A percentile compares a stretch with the other conserved stretches of the same genome.
Conservation (phyloP, 2,329 filamentous ascomycete species). For the Parafenestella ontariensis region DNA sequence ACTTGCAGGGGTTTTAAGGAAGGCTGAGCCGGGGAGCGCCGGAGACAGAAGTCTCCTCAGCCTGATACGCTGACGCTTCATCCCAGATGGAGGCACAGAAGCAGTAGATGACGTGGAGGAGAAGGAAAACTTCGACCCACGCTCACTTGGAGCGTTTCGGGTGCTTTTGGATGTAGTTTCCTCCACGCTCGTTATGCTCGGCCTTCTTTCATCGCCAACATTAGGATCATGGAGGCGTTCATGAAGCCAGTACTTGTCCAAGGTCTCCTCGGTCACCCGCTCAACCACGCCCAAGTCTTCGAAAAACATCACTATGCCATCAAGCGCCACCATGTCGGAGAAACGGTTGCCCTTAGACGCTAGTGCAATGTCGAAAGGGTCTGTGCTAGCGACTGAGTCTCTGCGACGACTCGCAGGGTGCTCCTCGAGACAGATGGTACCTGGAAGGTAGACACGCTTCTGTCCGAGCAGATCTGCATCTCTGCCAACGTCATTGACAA, state of each 20-base stretch:
- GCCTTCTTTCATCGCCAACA: background rate
- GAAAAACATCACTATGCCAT: constrained; percentile 54
- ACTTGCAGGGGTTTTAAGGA: constrained; percentile 16
- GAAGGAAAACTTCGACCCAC: constrained; percentile 25
- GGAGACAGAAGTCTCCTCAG: constrained; percentile 31
- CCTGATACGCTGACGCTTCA: constrained; percentile 30
- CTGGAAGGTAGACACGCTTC: constrained; percentile 48
- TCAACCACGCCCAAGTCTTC: constrained; percentile 48
- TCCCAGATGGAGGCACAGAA: constrained; percentile 13
- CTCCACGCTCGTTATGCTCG: constrained; percentile 13
- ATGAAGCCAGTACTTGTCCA: constrained; percentile 45
- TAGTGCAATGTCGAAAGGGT: constrained; percentile 40
- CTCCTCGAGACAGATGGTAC: constrained; percentile 50
- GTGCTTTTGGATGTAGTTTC: constrained; percentile 12
- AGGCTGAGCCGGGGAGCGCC: constrained; percentile 25
- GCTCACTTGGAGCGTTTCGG: constrained; percentile 11
- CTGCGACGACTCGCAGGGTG: constrained; percentile 40
- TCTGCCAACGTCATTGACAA: background rate
- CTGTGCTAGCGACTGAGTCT: constrained; percentile 50
- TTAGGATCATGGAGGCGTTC: constrained; percentile 1
- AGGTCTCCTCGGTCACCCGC: constrained; percentile 31
- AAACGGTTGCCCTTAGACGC: constrained; percentile 22
- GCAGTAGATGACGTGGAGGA: constrained; percentile 30
- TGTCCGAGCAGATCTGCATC: constrained; percentile 2
- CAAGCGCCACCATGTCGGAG: constrained; percentile 38